A percentile compares a stretch with the other conserved stretches of the same genome.
These are phyloP conservation scores for Citrullus colocynthis DNA, from an alignment of 306 rosid species.

Conservation along the genomic window DNA sequence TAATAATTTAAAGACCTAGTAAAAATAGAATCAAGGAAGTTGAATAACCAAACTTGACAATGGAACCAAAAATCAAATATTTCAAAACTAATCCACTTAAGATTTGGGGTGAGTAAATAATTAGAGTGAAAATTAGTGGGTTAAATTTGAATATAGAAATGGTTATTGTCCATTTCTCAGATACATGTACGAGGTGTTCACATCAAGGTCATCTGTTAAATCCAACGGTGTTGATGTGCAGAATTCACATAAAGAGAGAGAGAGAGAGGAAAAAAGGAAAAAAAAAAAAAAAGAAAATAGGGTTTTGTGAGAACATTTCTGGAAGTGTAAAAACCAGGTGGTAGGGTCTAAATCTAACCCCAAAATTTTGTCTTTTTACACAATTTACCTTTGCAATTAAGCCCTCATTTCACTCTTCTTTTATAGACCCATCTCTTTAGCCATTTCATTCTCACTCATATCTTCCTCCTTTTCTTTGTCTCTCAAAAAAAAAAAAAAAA, in stretches of 20 bases:
- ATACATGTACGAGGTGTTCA: slow-evolving; percentile 12
- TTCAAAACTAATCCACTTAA: background rate
- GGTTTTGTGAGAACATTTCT: slow-evolving; percentile 16
- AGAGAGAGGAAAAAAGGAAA: background rate
- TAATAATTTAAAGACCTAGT: background rate
- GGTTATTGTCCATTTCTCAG: background rate
- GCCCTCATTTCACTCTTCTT: slow-evolving; percentile 9
- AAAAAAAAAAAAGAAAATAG: no score
- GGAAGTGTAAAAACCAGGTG: slow-evolving; percentile 43
- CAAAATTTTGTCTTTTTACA: slow-evolving; percentile 47
- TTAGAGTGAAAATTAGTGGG: background rate
- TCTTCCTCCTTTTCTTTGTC: slow-evolving; percentile 15
- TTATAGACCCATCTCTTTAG: slow-evolving; percentile 27
- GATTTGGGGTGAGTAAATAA: background rate
- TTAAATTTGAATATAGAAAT: background rate
- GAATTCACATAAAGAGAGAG: background rate
- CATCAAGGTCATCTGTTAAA: slow-evolving; percentile 10
- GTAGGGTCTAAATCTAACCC: slow-evolving; percentile 46
- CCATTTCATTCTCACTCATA: slow-evolving; percentile 28
- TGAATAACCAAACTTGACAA: no score
- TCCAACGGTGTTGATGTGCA: slow-evolving; percentile 12
- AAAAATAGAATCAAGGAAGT: no score
- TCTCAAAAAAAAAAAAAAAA: background rate
- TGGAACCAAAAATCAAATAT: background rate
- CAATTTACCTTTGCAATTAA: slow-evolving; percentile 19